These are phyloP conservation scores for Penicillium decumbens DNA, from an alignment of 2,329 filamentous ascomycete genomes.

Conservation along the genomic window DNA sequence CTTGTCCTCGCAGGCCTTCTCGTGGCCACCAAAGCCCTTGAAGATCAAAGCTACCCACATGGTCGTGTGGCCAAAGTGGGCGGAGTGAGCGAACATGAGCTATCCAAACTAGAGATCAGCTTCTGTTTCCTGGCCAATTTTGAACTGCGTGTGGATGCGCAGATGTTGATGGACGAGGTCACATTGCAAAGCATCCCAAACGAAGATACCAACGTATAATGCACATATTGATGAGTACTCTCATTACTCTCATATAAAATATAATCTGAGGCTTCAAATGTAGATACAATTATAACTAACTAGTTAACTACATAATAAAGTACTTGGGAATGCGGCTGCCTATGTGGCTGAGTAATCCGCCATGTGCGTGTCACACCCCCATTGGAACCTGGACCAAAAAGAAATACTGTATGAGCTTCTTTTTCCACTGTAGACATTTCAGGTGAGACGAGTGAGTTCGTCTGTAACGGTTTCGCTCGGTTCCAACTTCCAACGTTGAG, in stretches of 20 bases:
- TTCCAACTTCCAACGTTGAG: neutral
- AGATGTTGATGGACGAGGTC: conserved; percentile 50
- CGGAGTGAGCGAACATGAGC: conserved; percentile 74
- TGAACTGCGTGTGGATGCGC: conserved; percentile 63
- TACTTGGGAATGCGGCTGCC: conserved; percentile 17
- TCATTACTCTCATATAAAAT: neutral
- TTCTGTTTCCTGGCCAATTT: conserved; percentile 86
- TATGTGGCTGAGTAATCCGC: conserved; percentile 23
- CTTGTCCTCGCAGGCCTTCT: conserved; percentile 76
- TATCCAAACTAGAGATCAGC: conserved; percentile 81
- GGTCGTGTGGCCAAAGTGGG: conserved; percentile 79
- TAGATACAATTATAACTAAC: too few relatives aligned
- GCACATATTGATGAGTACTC: neutral
- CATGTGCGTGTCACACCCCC: neutral
- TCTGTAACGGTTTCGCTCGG: neutral
- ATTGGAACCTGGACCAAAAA: neutral
- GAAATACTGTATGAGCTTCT: neutral
- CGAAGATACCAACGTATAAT: neutral
- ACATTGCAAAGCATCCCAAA: conserved; percentile 1
- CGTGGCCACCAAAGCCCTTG: conserved; percentile 90
- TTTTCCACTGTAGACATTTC: neutral
- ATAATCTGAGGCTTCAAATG: neutral
- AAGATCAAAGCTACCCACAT: conserved; percentile 85
- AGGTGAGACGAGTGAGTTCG: neutral
- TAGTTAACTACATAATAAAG: too few relatives aligned